A percentile compares a stretch with the other conserved stretches of the same genome.
Conservation (phyloP, 139 green algal species). For the Chlorella sorokiniana region DNA sequence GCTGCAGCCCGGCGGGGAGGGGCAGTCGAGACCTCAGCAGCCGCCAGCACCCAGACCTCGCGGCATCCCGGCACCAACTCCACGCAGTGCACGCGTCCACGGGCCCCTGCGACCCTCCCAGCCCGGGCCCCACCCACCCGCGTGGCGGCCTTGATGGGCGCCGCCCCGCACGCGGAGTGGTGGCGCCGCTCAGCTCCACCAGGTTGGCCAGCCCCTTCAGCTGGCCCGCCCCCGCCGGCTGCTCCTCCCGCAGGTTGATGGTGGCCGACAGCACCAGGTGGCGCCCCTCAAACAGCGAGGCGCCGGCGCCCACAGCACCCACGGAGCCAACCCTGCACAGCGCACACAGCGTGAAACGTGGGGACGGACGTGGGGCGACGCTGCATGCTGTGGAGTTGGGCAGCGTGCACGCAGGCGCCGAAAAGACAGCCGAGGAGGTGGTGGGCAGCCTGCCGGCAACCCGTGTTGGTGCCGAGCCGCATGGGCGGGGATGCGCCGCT, state of each 20-base stretch:
- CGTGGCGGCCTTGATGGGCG: constrained; percentile 3
- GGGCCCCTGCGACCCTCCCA: neutral
- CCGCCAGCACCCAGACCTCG: neutral
- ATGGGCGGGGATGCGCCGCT: neutral
- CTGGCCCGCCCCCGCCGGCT: neutral
- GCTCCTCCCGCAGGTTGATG: neutral
- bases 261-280: constrained; percentile 17
- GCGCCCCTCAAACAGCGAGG: constrained; percentile 5
- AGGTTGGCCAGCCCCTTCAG: constrained; percentile 17
- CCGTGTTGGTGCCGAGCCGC: neutral
- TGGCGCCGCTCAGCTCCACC: neutral
- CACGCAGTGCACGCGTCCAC: neutral
- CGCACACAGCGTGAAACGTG: neutral
- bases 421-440: no score
- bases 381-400: neutral
- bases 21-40: neutral
- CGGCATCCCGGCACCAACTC: neutral
- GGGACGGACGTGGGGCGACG: neutral
- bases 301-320: neutral
- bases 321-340: constrained; percentile 16
- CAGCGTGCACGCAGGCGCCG: neutral
- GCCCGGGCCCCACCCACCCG: neutral
- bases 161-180: neutral
- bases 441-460: no score
- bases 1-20: neutral